Evolutionary conservation across 495 filamentous ascomycete genomes (phyloP).

Genomic region (Aspergillus sclerotiicarbonarius): DNA sequence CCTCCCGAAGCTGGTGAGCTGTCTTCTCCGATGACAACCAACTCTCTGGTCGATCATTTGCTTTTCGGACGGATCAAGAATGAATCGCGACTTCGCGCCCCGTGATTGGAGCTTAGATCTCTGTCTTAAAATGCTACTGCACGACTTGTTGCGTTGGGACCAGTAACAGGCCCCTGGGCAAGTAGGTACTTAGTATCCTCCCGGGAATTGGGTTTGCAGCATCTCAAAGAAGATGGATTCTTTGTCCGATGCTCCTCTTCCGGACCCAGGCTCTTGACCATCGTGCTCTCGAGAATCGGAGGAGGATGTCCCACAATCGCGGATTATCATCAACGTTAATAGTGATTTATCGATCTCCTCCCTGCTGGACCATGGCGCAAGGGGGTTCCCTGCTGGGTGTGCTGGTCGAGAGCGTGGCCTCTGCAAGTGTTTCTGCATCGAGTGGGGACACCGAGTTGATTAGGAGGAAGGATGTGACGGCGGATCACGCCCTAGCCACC

Average conservation of each 20-base stretch:
- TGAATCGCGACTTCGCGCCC: constrained; percentile 14
- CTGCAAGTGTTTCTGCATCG: constrained; percentile 36
- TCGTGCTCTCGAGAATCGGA: background rate
- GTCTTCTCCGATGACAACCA: constrained; percentile 18
- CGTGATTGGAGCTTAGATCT: constrained; percentile 19
- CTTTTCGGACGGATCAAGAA: constrained; percentile 24
- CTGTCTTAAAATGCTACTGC: constrained; percentile 16
- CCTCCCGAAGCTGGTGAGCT: constrained; percentile 20
- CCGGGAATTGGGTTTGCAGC: background rate
- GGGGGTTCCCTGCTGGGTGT: constrained; percentile 19
- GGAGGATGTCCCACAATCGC: background rate
- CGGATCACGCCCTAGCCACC: constrained; percentile 36
- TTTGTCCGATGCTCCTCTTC: background rate
- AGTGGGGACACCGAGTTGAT: constrained; percentile 35
- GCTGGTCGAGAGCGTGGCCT: constrained; percentile 44
- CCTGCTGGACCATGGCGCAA: constrained; percentile 14
- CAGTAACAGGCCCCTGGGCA: background rate
- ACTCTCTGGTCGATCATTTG: constrained; percentile 19
- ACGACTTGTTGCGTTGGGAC: constrained; percentile 20
- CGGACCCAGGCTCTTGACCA: background rate
- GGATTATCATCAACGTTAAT: background rate
- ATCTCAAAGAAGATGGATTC: background rate
- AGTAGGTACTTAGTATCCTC: background rate
- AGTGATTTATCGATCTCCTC: constrained; percentile 7
- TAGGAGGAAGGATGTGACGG: constrained; percentile 37